A percentile compares a stretch with the other conserved stretches of the same genome.
phyloP scores from a whole-genome alignment of 2,329 filamentous ascomycete species.

The Aspergillus aculeatus region DNA sequence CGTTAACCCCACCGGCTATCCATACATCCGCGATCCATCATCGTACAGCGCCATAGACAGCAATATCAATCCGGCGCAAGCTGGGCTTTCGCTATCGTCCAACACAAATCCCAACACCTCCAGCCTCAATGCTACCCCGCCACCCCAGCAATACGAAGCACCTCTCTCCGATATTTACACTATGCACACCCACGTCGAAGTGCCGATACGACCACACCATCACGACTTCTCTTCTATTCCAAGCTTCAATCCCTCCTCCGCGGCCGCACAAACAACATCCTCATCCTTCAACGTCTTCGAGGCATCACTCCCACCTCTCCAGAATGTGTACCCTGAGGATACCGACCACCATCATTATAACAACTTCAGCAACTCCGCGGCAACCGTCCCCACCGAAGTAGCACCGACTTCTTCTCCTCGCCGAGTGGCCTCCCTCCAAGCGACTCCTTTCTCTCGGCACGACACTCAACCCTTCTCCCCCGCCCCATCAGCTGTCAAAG shows the following conservation, averaged over 20 bases:
- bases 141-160: background rate
- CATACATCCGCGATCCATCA: background rate
- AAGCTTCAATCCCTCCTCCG: slow-evolving; percentile 5
- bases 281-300: slow-evolving; percentile 27
- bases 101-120: background rate
- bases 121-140: background rate
- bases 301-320: slow-evolving; percentile 17
- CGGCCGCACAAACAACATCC: background rate
- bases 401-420: slow-evolving; percentile 16
- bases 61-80: background rate
- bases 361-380: slow-evolving; percentile 12
- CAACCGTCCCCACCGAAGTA: slow-evolving; percentile 8
- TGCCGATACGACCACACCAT: background rate
- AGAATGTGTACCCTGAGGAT: background rate
- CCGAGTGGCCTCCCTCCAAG: slow-evolving; percentile 29
- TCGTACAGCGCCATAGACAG: background rate
- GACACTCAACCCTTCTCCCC: slow-evolving; percentile 44
- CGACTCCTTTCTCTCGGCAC: slow-evolving; percentile 33
- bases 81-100: background rate
- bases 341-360: slow-evolving; percentile 14
- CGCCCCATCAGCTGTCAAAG: slow-evolving; percentile 23
- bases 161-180: background rate
- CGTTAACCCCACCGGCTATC: background rate
- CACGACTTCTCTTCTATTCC: background rate
- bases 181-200: background rate